A percentile compares a stretch with the other conserved stretches of the same genome.
Evolutionary conservation across 2,329 filamentous ascomycete genomes (phyloP).

Genomic region (Ceratocystis cubensis): DNA sequence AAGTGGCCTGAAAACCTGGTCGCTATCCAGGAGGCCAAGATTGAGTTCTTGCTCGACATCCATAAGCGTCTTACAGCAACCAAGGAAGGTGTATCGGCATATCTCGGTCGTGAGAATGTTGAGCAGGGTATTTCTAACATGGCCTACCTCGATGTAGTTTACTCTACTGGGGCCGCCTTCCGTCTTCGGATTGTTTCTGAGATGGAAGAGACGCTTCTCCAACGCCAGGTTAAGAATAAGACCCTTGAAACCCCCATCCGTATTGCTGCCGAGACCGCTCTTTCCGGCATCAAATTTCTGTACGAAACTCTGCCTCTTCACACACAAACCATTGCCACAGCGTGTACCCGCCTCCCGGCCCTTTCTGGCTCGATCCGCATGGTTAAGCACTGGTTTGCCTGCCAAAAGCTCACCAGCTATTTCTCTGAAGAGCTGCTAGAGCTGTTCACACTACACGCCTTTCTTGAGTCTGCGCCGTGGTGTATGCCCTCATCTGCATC

Average conservation of each 20-base stretch:
- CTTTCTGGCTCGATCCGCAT: conserved; percentile 74
- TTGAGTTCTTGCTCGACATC: conserved; percentile 74
- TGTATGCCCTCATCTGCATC: conserved; percentile 59
- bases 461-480: conserved; percentile 75
- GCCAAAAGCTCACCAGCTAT: conserved; percentile 66
- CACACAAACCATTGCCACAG: conserved; percentile 66
- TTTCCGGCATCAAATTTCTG: conserved; percentile 57
- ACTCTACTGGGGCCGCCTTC: conserved; percentile 60
- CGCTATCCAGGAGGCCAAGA: conserved; percentile 86
- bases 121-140: conserved; percentile 58
- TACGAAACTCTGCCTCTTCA: conserved; percentile 65
- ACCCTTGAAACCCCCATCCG: conserved; percentile 50
- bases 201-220: conserved; percentile 67
- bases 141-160: conserved; percentile 69
- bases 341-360: conserved; percentile 66
- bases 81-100: conserved; percentile 49
- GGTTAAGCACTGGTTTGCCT: conserved; percentile 77
- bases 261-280: conserved; percentile 55
- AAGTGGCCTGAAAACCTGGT: conserved; percentile 87
- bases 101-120: conserved; percentile 70
- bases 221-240: conserved; percentile 66
- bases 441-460: conserved; percentile 63
- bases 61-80: conserved; percentile 54
- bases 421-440: conserved; percentile 73
- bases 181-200: conserved; percentile 82